Percentiles rank a stretch among this genome's conserved stretches.
phyloP scores from a whole-genome alignment of 441 rosid species.

The Erodium texanum region DNA sequence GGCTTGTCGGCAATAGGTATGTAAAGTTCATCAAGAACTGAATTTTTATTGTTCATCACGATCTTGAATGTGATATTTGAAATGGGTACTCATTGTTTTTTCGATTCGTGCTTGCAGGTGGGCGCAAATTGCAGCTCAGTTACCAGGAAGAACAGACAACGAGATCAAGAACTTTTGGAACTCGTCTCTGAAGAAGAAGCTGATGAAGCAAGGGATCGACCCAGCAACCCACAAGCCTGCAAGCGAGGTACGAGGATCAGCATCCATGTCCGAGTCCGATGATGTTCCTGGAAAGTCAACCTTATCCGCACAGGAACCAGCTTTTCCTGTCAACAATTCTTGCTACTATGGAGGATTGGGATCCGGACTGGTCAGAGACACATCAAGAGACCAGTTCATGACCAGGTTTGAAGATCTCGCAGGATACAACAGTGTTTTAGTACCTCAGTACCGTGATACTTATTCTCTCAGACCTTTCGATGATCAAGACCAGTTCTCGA shows the following conservation, averaged over 20 bases:
- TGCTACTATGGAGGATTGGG: not conserved
- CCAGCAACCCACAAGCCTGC: constrained; percentile 50
- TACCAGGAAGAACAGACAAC: constrained; percentile 67
- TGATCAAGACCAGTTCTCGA: not conserved
- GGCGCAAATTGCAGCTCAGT: constrained; percentile 63
- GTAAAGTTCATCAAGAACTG: too few species aligned
- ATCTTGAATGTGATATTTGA: too few species aligned
- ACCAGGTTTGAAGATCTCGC: too few species aligned
- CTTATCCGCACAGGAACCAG: constrained; percentile 20
- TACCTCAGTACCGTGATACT: too few species aligned
- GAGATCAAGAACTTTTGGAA: constrained; percentile 72
- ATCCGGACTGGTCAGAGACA: too few species aligned
- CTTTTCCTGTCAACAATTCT: constrained; percentile 24
- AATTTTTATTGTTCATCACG: too few species aligned
- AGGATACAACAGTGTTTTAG: too few species aligned
- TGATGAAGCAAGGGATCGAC: constrained; percentile 60
- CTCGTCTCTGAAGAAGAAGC: constrained; percentile 61
- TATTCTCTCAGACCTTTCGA: too few species aligned
- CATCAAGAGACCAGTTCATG: too few species aligned
- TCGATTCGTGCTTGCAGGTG: constrained; percentile 29
- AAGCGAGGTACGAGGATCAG: too few species aligned
- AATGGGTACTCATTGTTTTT: too few species aligned
- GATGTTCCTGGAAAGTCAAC: too few species aligned
- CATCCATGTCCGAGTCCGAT: not conserved
- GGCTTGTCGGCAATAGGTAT: constrained; percentile 57